Conservation (phyloP, 148 eudicot species). For the Gaultheria prostrata region DNA sequence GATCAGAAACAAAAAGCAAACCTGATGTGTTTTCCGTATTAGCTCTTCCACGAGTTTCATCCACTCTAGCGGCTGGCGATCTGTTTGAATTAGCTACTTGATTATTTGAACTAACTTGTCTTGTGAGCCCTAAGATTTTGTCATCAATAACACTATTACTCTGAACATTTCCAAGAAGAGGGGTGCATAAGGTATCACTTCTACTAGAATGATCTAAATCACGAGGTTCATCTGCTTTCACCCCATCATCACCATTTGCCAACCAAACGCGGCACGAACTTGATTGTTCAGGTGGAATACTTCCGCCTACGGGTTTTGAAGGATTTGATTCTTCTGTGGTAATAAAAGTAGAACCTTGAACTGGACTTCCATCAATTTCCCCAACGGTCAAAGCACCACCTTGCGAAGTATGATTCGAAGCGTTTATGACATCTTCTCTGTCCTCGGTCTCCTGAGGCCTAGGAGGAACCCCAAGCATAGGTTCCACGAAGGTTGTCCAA, state of each 20-base stretch:
- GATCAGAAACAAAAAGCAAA: slow-evolving; percentile 23
- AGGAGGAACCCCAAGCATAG: slow-evolving; percentile 63
- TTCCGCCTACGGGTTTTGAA: slow-evolving; percentile 35
- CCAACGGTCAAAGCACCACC: slow-evolving; percentile 30
- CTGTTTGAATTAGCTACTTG: slow-evolving; percentile 22
- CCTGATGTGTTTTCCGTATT: slow-evolving; percentile 44
- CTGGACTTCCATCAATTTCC: slow-evolving; percentile 39
- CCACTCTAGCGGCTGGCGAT: slow-evolving; percentile 31
- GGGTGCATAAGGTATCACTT: slow-evolving; percentile 17
- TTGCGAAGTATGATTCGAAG: slow-evolving; percentile 28
- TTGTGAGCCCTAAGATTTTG: slow-evolving; percentile 25
- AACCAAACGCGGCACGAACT: slow-evolving; percentile 25
- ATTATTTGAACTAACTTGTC: slow-evolving; percentile 30
- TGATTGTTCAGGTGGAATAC: slow-evolving; percentile 27
- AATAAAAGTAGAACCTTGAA: slow-evolving; percentile 22
- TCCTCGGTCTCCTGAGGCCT: slow-evolving; percentile 51
- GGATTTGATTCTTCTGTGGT: slow-evolving; percentile 31
- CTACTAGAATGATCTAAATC: slow-evolving; percentile 27
- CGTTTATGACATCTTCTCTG: slow-evolving; percentile 40
- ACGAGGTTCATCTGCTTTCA: slow-evolving; percentile 42
- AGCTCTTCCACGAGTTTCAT: slow-evolving; percentile 37
- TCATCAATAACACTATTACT: slow-evolving; percentile 21
- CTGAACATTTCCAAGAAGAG: slow-evolving; percentile 34
- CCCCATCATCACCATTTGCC: slow-evolving; percentile 31
- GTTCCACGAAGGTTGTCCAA: slow-evolving; percentile 80